Percentiles rank a stretch among this genome's conserved stretches.
These are phyloP conservation scores for Nematocida parisii DNA, from an alignment of 371 early-diverging fungal genomes.

Conservation along the genomic window DNA sequence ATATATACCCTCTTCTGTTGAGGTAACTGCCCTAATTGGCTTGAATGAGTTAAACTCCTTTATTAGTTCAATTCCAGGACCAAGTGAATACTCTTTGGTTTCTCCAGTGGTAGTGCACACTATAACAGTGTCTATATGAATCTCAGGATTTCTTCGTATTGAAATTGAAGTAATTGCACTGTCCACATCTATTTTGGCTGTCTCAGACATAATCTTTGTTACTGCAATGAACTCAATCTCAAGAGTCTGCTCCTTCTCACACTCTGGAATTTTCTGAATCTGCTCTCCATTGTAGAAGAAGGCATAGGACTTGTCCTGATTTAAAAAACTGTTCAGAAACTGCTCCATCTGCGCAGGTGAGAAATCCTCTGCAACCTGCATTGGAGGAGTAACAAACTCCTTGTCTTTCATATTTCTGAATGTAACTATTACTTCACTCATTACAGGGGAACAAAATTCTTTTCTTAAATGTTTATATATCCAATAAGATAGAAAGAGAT, in stretches of 20 bases:
- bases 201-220: constrained; percentile 47
- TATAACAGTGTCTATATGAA: constrained; percentile 42
- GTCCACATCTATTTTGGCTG: constrained; percentile 34
- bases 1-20: constrained; percentile 43
- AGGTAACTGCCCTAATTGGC: constrained; percentile 54
- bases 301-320: constrained; percentile 50
- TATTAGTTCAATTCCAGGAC: constrained; percentile 14
- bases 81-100: constrained; percentile 48
- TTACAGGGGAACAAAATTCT: constrained; percentile 23
- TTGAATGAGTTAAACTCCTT: constrained; percentile 48
- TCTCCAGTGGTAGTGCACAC: constrained; percentile 38
- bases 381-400: constrained; percentile 51
- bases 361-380: constrained; percentile 36
- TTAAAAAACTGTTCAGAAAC: constrained; percentile 35
- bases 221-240: constrained; percentile 53
- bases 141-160: constrained; percentile 48
- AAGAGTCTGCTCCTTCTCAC: constrained; percentile 23
- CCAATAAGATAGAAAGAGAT: background rate
- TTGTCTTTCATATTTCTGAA: constrained; percentile 52
- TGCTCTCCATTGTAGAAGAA: constrained; percentile 57
- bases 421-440: constrained; percentile 45
- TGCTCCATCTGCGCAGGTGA: constrained; percentile 43
- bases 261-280: constrained; percentile 22
- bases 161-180: constrained; percentile 35
- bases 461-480: background rate